These are phyloP conservation scores for Mycena galericulata DNA, from an alignment of 768 basidiomycete genomes.

Conservation along the genomic window DNA sequence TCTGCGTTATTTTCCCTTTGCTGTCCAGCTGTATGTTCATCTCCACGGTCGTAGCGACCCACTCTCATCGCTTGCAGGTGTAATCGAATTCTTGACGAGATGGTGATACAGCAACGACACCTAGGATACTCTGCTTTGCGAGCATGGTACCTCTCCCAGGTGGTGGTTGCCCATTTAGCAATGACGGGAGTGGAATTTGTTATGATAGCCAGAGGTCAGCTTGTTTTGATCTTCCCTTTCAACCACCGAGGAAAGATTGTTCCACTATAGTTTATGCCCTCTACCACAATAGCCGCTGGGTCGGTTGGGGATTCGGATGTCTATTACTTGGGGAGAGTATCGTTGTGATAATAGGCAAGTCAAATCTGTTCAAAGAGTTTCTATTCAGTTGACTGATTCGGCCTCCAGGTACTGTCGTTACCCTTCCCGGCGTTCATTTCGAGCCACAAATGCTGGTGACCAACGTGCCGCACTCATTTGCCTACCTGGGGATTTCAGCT, in stretches of 20 bases:
- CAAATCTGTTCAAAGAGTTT: not conserved
- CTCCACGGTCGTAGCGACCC: not conserved
- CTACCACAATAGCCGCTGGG: constrained; percentile 23
- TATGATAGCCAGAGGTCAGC: constrained; percentile 32
- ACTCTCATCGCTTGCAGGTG: constrained; percentile 1
- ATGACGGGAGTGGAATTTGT: constrained; percentile 32
- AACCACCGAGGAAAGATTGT: not conserved
- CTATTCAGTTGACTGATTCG: not conserved
- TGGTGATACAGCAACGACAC: constrained; percentile 8
- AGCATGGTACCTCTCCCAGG: constrained; percentile 28
- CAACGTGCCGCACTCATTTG: constrained; percentile 22
- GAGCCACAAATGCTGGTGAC: not conserved
- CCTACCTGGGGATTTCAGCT: constrained; percentile 23
- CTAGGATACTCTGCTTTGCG: constrained; percentile 17
- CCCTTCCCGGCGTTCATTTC: constrained; percentile 24
- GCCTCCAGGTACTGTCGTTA: constrained; percentile 18
- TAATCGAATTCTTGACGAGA: constrained; percentile 25
- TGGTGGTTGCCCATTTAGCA: constrained; percentile 23
- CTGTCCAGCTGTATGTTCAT: constrained; percentile 22
- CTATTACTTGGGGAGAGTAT: constrained; percentile 22
- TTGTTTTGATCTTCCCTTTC: no score
- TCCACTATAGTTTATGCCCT: constrained; percentile 25
- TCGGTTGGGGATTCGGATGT: constrained; percentile 10
- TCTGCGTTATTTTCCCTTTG: constrained; percentile 28
- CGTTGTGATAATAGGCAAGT: constrained; percentile 17